Base-by-base conservation (phyloP, 2,329 filamentous ascomycete genomes). In the Exophiala mesophila region DNA sequence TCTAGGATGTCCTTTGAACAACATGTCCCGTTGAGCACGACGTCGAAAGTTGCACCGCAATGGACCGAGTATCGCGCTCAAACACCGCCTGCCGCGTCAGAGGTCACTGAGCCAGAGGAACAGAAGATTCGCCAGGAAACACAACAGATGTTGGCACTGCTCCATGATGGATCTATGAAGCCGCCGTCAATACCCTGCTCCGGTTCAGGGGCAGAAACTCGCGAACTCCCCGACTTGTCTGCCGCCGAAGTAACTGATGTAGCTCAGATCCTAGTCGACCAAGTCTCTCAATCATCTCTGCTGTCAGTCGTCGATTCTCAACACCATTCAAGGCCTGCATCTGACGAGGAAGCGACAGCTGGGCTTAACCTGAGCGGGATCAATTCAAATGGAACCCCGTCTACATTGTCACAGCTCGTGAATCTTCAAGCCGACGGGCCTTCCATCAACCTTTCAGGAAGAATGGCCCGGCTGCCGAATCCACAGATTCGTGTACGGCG, bases 401-500 rank as follows among this genome's bases (percentile, higher is more conserved):
- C 28, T 28, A 46, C 16, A 41, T 44, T 34, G 42, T 41, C 30
- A 33, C 47, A 31, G 44, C 50, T 30, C 31, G 47, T 19, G 48
- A 57, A 13, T 24, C 39, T 44, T 36, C 38, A 49, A 36, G 24
- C 51, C 49, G 19, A 55, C 52, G 17, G 43, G 52, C 43, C 19
- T 53, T 57, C 10, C 53, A 54, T 15, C 62, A 59, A 49, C 58
- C 61, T 19, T 13, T 47, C 30, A 41, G 50, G 17, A 60, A 52
- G 53, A 60, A 57, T 37, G 59, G 61, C 23, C 10, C 65, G 62
- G 17, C 55, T 80, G n/a, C 60, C 61, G 12, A 60, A 72, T 1
- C 76, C 76, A 3, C 71, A 76, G 54, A 55, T 82, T 21, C 69
- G 71, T 26, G 61, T 81, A 9, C 71, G 70, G 39, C 72, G 77